Evolutionary conservation across 192 early-diverging fungal genomes (phyloP).

Genomic region (Coemansia sp.): DNA sequence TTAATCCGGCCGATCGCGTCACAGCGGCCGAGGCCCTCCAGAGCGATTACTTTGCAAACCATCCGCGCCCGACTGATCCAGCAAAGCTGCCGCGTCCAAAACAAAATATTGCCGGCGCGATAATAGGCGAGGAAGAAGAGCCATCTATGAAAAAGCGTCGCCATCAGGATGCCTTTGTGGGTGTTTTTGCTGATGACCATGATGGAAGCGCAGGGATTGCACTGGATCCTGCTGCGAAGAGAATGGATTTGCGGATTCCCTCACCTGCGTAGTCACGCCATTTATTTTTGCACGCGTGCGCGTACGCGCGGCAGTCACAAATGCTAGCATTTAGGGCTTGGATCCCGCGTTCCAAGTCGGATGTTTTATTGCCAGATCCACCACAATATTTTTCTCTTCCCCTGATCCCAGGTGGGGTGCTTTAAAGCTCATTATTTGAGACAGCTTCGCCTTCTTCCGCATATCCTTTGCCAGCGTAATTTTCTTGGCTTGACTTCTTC

Average conservation of each 20-base stretch:
- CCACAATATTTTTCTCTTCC: not conserved
- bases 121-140: not conserved
- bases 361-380: too few species aligned
- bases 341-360: too few species aligned
- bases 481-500: not conserved
- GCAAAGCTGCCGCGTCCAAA: constrained; percentile 39
- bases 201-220: constrained; percentile 3
- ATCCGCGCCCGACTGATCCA: constrained; percentile 38
- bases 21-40: constrained; percentile 70
- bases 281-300: not conserved
- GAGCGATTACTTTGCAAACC: constrained; percentile 43
- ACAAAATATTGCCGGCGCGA: constrained; percentile 7
- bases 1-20: constrained; percentile 80
- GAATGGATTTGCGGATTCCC: constrained; percentile 42
- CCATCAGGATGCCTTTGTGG: constrained; percentile 29
- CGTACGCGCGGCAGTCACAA: not conserved
- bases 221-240: constrained; percentile 18
- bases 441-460: not conserved
- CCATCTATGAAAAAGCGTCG: constrained; percentile 19
- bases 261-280: constrained; percentile 35
- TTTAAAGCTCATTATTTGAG: not conserved
- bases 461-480: not conserved
- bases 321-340: too few species aligned
- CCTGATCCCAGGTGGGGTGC: not conserved
- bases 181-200: constrained; percentile 12